phyloP scores from a whole-genome alignment of 2,329 filamentous ascomycete species.

The Neonectria punicea region DNA sequence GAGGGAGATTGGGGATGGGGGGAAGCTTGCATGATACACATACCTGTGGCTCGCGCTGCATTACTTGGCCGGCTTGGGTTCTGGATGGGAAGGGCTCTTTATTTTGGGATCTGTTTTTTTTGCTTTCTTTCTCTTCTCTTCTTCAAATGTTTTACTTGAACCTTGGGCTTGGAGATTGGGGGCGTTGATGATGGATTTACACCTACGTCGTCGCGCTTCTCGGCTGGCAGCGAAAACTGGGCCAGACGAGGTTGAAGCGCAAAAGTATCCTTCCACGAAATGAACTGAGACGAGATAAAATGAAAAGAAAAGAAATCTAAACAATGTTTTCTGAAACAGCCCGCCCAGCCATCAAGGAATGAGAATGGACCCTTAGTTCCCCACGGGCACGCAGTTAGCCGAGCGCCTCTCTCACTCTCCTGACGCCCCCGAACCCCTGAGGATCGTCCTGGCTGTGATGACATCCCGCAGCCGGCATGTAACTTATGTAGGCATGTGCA shows the following conservation, averaged over 20 bases:
- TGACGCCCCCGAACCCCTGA: not conserved
- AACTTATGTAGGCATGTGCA: not conserved
- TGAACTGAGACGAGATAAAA: slow-evolving; percentile 8
- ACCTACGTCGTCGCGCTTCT: not conserved
- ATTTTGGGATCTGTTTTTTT: not conserved
- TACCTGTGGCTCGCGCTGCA: slow-evolving; percentile 37
- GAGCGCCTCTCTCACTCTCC: not conserved
- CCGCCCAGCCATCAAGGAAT: not conserved
- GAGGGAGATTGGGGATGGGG: not conserved
- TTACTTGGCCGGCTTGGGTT: slow-evolving; percentile 19
- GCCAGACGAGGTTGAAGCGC: not conserved
- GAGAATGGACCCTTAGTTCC: not conserved
- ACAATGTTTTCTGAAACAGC: slow-evolving; percentile 7
- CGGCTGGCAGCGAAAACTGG: not conserved
- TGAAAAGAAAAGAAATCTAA: slow-evolving; percentile 4
- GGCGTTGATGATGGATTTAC: not conserved
- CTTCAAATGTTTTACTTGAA: not conserved
- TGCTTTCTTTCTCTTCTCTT: not conserved
- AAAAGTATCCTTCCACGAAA: slow-evolving; percentile 1
- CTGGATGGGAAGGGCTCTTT: not conserved
- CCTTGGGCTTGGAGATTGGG: not conserved
- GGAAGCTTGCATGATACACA: slow-evolving; percentile 27
- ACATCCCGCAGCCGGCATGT: not conserved
- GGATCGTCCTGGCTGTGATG: not conserved
- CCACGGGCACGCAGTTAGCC: not conserved